phyloP scores from a whole-genome alignment of 768 basidiomycete genomes.

The Clavaria fumosa region DNA sequence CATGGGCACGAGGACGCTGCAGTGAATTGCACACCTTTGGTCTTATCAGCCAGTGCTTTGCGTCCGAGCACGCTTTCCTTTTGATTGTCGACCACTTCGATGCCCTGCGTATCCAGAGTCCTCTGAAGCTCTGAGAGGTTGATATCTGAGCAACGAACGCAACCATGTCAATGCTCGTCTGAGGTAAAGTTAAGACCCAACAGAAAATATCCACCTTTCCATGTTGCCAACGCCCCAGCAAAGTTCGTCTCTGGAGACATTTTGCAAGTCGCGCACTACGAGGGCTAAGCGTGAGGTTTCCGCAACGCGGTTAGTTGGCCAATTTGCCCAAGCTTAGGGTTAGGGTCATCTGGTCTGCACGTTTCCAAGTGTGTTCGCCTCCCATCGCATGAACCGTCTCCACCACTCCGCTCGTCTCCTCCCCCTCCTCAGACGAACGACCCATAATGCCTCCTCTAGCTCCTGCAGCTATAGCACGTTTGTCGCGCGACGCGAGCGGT shows the following conservation, averaged over 20 bases:
- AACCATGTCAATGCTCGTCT: too few relatives aligned
- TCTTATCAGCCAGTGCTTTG: constrained; percentile 89
- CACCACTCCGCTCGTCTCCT: too few relatives aligned
- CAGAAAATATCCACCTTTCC: constrained; percentile 51
- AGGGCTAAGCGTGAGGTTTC: too few relatives aligned
- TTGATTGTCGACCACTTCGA: constrained; percentile 96
- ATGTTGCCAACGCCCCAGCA: constrained; percentile 80
- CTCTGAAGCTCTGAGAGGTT: constrained; percentile 85
- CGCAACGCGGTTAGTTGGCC: too few relatives aligned
- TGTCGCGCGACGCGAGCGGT: too few relatives aligned
- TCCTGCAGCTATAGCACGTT: too few relatives aligned
- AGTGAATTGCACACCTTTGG: constrained; percentile 56
- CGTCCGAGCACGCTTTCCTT: constrained; percentile 92
- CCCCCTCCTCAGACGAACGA: too few relatives aligned
- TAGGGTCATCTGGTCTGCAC: constrained; percentile 1
- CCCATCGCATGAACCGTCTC: too few relatives aligned
- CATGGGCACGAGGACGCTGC: neutral
- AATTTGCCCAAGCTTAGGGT: neutral
- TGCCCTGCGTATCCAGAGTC: constrained; percentile 79
- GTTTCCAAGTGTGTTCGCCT: neutral
- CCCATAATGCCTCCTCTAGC: too few relatives aligned
- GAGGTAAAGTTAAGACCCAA: too few relatives aligned
- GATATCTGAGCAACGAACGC: constrained; percentile 38
- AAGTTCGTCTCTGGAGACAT: constrained; percentile 57
- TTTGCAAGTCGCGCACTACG: too few relatives aligned